Evolutionary conservation across 1,139 yeast genomes (phyloP), one percentile per base, ranked within the genome.

Genomic region (Candida frijolesensis): DNA sequence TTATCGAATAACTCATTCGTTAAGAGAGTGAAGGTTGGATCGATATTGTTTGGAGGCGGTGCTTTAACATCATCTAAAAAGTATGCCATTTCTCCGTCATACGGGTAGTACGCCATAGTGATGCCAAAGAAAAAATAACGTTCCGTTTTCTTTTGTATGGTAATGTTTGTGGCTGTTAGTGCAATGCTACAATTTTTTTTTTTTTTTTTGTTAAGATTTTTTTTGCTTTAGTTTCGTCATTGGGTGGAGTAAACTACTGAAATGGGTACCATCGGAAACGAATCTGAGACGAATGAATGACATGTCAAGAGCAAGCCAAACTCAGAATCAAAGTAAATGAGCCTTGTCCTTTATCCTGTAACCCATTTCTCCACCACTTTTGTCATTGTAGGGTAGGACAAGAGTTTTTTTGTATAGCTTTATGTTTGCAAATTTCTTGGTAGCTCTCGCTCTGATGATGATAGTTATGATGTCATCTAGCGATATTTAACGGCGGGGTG

Each of bases 1-100:
- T 69, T 70, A 35, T 60, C 60, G 53, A 74, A 70, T 37, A 74
- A 60, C 45, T 71, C 68, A 14, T 63, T 62, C 1, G 68, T 72
- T 5, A 74, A 51, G 50, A 70, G 67, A 4, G 61, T 54, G 53
- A 67, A 72, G 6, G 64, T 59, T 8, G 72, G 71, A 27, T 65
- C 65, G 35, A 63, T 62, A 10, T 54, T 48, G 44, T 66, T 67
- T 9, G 50, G 45, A 4, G 66, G 66, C 11, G 52, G 52, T 9
- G 53, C 52, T 30, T 42, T 22, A 12, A 57, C 57, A 46, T 54
- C 35, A 14, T 54, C 54, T 16, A 55, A 43, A 39, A 55, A 56
- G 38, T 45, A 43, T 14, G 47, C 16, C 54, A 51, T 51, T 16
- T 40, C 22, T 27, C 34, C 34, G 5, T 27, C 34, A 15, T 29